Evolutionary conservation across 2,329 filamentous ascomycete genomes (phyloP), one percentile per base, ranked within the genome.

Genomic region (Septoria petroselini): DNA sequence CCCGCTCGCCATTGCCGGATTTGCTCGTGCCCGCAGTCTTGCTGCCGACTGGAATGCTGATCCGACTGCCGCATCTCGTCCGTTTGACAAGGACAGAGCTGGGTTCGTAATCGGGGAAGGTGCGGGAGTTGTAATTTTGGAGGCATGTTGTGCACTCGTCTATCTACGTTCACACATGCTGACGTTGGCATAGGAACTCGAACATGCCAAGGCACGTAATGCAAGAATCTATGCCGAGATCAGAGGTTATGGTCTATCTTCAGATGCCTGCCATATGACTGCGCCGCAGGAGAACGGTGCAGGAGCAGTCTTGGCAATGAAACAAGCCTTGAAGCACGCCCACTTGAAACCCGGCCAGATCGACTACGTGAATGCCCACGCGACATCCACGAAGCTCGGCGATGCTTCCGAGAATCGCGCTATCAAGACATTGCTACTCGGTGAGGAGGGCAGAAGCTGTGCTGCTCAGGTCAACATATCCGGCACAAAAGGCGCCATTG

Each of bases 101-200:
- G 93, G 93, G 0, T 98, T 98, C 62, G 91, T 98, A 12, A 88
- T 98, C 25, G 84, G 88, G 0, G 93, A 98, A 70, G 93, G 93
- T 1, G 88, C 93, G 3, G 91, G 88, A 7, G 85, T 96, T 1
- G 72, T 95, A 21, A 73, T 98, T 2, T 77, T 98, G 1, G 93
- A 98, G 68, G 81, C 80, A 67, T 15, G 62, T 29, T 18, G 9
- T 6, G 12, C 12, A 18, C 14, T 18, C 9, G 33, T 35, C 14
- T 18, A 23, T 38, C 4, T 19, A 12, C 5, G 17, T 12, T 19
- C 18, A 2, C 14, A 8, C 21, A 37, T 34, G 23, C 53, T 58
- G 35, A 62, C 50, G 6, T 18, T 2, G 6, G 2, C 18, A 9
- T 27, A 83, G 76, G 91, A 95, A 68, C 72, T 95, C 4, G 86